phyloP scores from a whole-genome alignment of 108 stramenopile genomes.

The Cyclotella sp. region DNA sequence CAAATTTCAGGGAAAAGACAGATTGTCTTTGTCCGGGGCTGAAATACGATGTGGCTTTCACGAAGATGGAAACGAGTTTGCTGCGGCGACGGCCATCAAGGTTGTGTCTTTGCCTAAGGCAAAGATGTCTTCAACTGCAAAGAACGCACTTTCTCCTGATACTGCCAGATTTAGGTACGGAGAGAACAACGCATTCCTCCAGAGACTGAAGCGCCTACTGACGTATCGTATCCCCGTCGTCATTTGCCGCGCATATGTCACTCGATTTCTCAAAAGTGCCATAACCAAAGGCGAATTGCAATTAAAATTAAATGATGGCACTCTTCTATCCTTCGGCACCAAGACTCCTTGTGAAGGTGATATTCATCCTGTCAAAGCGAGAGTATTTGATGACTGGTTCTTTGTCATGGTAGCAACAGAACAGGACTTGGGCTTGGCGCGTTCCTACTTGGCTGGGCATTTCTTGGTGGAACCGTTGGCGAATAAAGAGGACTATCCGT shows the following conservation, averaged over 20 bases:
- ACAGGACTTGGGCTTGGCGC: slow-evolving; percentile 91
- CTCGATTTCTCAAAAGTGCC: slow-evolving; percentile 68
- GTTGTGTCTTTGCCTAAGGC: slow-evolving; percentile 77
- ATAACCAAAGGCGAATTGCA: slow-evolving; percentile 66
- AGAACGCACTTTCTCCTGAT: slow-evolving; percentile 59
- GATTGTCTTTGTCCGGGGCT: slow-evolving; percentile 93
- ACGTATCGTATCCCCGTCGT: slow-evolving; percentile 70
- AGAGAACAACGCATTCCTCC: slow-evolving; percentile 32
- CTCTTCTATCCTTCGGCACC: slow-evolving; percentile 72
- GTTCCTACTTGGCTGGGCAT: slow-evolving; percentile 91
- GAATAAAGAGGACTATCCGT: slow-evolving; percentile 62
- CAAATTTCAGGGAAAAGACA: slow-evolving; percentile 76
- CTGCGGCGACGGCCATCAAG: slow-evolving; percentile 73
- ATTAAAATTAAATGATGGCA: slow-evolving; percentile 81
- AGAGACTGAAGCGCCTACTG: slow-evolving; percentile 52
- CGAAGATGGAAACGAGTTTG: slow-evolving; percentile 93
- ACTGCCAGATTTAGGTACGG: slow-evolving; percentile 44
- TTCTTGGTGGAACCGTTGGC: slow-evolving; percentile 80
- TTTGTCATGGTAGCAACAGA: slow-evolving; percentile 93
- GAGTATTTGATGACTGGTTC: slow-evolving; percentile 92
- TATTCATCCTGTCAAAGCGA: slow-evolving; percentile 69
- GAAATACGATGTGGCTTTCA: slow-evolving; percentile 97
- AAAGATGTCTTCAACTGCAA: background rate
- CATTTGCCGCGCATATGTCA: slow-evolving; percentile 64
- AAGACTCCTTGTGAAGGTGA: slow-evolving; percentile 63